Conservation (phyloP, 257 asterid species). For the Mitragyna speciosa region DNA sequence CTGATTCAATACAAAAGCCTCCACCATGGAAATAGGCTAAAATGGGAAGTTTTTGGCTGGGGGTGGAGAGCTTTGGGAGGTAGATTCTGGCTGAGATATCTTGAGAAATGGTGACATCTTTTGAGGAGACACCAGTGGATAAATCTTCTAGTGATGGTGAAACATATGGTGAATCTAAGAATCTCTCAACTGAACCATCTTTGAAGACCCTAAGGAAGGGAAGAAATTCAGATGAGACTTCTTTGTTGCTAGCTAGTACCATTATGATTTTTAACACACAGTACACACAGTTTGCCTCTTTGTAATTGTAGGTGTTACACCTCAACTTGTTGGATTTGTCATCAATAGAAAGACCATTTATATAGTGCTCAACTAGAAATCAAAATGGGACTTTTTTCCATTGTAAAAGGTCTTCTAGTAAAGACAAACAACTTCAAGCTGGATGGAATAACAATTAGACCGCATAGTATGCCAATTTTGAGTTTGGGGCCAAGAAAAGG, state of each 20-base stretch:
- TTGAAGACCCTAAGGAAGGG: constrained; percentile 29
- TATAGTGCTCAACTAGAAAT: not conserved
- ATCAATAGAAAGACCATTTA: not conserved
- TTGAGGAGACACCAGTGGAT: constrained; percentile 24
- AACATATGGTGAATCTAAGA: constrained; percentile 20
- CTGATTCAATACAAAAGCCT: constrained; percentile 30
- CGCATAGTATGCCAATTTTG: constrained; percentile 7
- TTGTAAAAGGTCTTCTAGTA: not conserved
- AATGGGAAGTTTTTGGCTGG: constrained; percentile 22
- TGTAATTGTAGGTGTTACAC: not conserved
- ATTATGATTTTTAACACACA: constrained; percentile 2
- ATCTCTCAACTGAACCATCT: constrained; percentile 32
- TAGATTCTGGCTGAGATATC: constrained; percentile 35
- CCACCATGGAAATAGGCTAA: constrained; percentile 37
- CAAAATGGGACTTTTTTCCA: not conserved
- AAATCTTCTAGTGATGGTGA: constrained; percentile 24
- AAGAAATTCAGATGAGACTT: constrained; percentile 17
- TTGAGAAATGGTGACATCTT: constrained; percentile 28
- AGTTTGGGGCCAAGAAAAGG: constrained; percentile 13
- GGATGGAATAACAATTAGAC: not conserved
- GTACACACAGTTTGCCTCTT: not conserved
- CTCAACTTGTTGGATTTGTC: not conserved
- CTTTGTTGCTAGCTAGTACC: constrained; percentile 14
- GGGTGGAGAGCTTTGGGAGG: constrained; percentile 18
- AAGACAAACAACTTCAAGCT: not conserved